Percentiles rank a stretch among this genome's conserved stretches.
These are phyloP conservation scores for Beauveria sp. DNA, from an alignment of 2,329 filamentous ascomycete species.

Conservation along the genomic window DNA sequence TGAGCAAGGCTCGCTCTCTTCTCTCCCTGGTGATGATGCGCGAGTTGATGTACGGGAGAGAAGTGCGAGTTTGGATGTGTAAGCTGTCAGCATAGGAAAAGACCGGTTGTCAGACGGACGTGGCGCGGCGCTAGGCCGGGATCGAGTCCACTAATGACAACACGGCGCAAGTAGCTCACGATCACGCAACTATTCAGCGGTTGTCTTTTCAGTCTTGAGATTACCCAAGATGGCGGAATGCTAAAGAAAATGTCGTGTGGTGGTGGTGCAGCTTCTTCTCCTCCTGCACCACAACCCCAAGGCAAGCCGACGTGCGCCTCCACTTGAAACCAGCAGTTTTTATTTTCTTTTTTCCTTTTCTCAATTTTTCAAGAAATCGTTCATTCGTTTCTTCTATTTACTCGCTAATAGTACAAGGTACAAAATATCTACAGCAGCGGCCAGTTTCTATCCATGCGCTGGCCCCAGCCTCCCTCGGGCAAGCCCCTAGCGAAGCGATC, in stretches of 20 bases:
- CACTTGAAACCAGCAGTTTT: too few relatives aligned
- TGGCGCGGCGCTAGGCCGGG: neutral
- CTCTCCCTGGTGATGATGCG: too few relatives aligned
- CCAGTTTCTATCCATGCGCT: constrained; percentile 9
- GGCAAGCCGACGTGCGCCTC: too few relatives aligned
- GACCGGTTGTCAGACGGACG: neutral
- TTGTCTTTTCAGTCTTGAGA: neutral
- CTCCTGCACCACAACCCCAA: too few relatives aligned
- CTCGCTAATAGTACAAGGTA: neutral
- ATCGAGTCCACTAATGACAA: neutral
- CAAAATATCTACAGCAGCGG: neutral
- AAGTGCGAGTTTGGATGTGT: neutral
- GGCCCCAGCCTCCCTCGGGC: neutral
- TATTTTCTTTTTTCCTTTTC: too few relatives aligned
- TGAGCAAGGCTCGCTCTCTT: too few relatives aligned
- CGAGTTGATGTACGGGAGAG: neutral
- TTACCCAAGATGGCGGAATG: too few relatives aligned
- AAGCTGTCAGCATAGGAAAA: neutral
- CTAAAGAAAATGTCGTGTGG: too few relatives aligned
- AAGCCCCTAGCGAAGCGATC: neutral
- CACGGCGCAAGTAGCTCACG: neutral
- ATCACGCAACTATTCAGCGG: neutral
- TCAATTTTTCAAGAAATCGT: rapidly evolving
- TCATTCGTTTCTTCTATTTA: neutral
- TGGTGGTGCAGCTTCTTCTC: too few relatives aligned